Conservation (phyloP, 176 grass and related monocot genomes). For the Melocanna baccifera region DNA sequence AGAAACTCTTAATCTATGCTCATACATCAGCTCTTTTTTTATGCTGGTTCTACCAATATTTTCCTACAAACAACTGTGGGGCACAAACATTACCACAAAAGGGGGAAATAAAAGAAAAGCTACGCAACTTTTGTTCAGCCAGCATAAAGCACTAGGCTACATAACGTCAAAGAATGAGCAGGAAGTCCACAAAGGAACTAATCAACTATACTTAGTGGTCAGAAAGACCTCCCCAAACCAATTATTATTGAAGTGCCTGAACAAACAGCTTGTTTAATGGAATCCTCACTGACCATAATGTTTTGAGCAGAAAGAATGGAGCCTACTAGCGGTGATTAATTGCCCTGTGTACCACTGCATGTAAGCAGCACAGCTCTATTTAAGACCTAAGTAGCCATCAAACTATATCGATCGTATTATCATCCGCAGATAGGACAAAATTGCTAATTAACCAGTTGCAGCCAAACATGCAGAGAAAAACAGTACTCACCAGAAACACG, state of each 20-base stretch:
- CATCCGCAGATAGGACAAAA: constrained; percentile 36
- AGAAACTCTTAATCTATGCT: neutral
- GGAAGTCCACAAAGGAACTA: neutral
- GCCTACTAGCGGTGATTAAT: constrained; percentile 19
- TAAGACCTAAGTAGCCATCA: constrained; percentile 24
- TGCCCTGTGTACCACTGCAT: constrained; percentile 18
- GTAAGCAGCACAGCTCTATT: constrained; percentile 12
- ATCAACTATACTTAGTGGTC: neutral
- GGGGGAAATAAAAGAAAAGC: neutral
- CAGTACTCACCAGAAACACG: constrained; percentile 27
- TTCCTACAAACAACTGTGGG: neutral
- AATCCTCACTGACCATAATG: neutral
- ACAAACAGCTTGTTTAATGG: constrained; percentile 16
- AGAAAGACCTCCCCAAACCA: neutral
- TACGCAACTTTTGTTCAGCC: neutral
- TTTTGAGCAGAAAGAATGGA: constrained; percentile 37
- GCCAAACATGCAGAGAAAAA: constrained; percentile 24
- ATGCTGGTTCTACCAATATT: neutral
- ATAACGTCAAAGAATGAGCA: constrained; percentile 2
- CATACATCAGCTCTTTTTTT: neutral
- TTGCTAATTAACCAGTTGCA: constrained; percentile 26
- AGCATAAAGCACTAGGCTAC: neutral
- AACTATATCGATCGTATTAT: constrained; percentile 20
- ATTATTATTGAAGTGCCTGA: constrained; percentile 19
- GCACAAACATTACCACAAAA: neutral